Conservation (phyloP, 1,284 basidiomycete genomes). For the Leccinum subfulvum region DNA sequence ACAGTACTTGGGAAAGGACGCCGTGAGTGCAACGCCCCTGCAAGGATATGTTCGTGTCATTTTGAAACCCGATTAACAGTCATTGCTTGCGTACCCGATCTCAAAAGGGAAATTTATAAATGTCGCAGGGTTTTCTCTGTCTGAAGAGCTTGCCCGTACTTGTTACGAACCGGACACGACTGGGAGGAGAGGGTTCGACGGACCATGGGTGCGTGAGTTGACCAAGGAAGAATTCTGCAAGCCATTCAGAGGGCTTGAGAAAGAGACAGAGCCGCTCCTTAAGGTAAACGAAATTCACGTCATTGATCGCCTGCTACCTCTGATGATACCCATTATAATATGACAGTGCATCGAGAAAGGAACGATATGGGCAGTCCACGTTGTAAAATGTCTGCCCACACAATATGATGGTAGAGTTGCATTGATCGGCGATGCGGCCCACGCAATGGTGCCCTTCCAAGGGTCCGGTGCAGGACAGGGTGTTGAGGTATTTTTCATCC, state of each 20-base stretch:
- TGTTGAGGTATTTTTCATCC: conserved; percentile 42
- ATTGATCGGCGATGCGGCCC: conserved; percentile 57
- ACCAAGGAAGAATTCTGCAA: conserved; percentile 26
- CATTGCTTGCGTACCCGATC: conserved; percentile 28
- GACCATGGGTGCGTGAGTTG: conserved; percentile 34
- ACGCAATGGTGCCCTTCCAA: conserved; percentile 55
- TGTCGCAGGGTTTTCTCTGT: conserved; percentile 33
- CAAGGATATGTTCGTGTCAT: not conserved
- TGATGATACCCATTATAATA: not conserved
- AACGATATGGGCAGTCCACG: conserved; percentile 51
- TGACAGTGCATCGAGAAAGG: conserved; percentile 39
- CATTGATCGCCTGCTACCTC: not conserved
- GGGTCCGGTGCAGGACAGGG: conserved; percentile 57
- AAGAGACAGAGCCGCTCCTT: conserved; percentile 27
- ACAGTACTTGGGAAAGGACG: not conserved
- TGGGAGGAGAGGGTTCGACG: conserved; percentile 22
- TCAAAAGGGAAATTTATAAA: conserved; percentile 33
- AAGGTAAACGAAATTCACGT: conserved; percentile 17
- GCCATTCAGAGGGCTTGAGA: conserved; percentile 31
- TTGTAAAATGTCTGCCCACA: conserved; percentile 39
- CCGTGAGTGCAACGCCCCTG: not conserved
- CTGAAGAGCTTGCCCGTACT: conserved; percentile 28
- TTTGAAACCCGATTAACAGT: not conserved
- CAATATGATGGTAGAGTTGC: conserved; percentile 42
- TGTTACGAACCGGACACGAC: conserved; percentile 22